Base-by-base conservation (phyloP, 2,329 filamentous ascomycete species). In the Dothideomycetes sp. region DNA sequence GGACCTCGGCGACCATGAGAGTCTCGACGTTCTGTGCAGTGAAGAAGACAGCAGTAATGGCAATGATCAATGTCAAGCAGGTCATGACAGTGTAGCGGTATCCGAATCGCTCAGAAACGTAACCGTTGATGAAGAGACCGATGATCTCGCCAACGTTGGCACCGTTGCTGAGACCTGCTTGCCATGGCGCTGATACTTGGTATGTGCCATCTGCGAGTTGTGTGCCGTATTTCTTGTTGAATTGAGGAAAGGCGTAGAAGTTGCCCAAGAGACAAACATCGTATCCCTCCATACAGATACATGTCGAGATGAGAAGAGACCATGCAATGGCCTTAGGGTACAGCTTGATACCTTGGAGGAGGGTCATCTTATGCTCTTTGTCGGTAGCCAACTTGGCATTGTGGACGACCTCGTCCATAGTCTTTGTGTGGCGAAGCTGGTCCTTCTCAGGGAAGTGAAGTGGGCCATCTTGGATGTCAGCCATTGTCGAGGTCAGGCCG, bases 241-340 rank as follows among this genome's bases (percentile, higher is more conserved):
- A 70, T 15, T 60, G 56, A 8, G 64, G 62, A 42, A 67, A 65
- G 19, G 56, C 65, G 45, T 76, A 88, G 55, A 91, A 86, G 61
- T 88, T 88, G 65, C 81, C 85, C 52, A 91, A 76, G 38, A 93
- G 66, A 52, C 76, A 79, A 43, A 91, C 70, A 55, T 94, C 85
- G 64, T 88, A 93, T 24, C 84, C 86, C 60, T 94, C 86, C 87
- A 94, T 94, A 52, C 76, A 77, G 53, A 94, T 91, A 57, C 83
- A 88, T 0, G 84, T 89, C n/a, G 82, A 89, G 59, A 94, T 88
- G 43, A 93, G 66, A 37, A 94, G 54, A 51, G 79, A 85, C 84
- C 85, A 94, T 16, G 66, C 72, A 41, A 93, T 79, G 16, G 87
- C 87, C 65, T 93, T 89, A 43, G 85, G 86, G 56, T 94, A 94